Evolutionary conservation across 1,284 basidiomycete species (phyloP), one percentile per base, ranked within the genome.

Genomic region (Apiotrichum mycotoxinovorans): DNA sequence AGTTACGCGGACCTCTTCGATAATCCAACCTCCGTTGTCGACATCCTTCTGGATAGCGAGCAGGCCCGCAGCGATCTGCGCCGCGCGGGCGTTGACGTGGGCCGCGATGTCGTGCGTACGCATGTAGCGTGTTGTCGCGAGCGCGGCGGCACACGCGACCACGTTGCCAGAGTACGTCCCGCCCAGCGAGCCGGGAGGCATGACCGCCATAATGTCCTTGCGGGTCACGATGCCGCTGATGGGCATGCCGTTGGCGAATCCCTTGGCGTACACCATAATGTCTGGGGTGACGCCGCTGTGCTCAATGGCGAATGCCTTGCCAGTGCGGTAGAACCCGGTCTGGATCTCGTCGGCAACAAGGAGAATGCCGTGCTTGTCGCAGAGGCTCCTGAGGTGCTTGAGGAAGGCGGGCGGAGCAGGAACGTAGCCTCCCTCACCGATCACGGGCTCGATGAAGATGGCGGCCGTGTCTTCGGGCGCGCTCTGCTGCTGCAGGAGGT

Each of bases 91-190:
- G 50, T 83, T 78, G 45, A 92, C 91, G 69, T 95, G 94, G 11
- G 83, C 83, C 35, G 91, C 80, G 49, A 93, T 81, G 25, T 85
- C 84, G 66, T 91, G 89, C 60, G 88, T 85, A 79, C 79, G 59
- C 76, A 95, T 86, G 1, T 83, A 87, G 52, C 93, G 86, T 33
- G 83, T 83, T 33, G 89, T 87, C 0, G 91, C 91, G 40, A 87
- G 80, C 14, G 86, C 91, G 18, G 92, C 92, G 0, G 92, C 92
- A 70, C 91, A 95, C 0, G 88, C 81, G 0, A 95, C 88, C 0
- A 89, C 86, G 69, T 93, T 95, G 27, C 92, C 92, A 11, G 88
- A 88, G 66, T 93, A 93, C 3, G 91, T 94, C n/a, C 91, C 91
- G 27, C 91, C 90, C 84, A 95, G 87, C 18, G 84, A 84, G 15